Percentiles rank a stretch among this genome's conserved stretches.
phyloP scores from a whole-genome alignment of 2,329 filamentous ascomycete genomes.

The Penicillium sp. region DNA sequence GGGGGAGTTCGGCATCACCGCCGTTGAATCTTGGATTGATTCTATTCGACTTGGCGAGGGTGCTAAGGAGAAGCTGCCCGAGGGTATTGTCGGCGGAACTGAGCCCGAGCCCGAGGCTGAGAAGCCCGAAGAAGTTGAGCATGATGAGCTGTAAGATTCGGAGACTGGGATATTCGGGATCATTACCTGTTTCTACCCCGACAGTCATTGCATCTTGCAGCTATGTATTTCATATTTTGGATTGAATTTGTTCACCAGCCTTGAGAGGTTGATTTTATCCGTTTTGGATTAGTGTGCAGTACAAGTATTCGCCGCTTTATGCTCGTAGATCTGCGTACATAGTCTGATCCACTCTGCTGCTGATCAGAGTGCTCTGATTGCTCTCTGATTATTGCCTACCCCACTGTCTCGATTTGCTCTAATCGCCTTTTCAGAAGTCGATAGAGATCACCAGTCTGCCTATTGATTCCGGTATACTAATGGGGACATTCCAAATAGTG shows the following conservation, averaged over 20 bases:
- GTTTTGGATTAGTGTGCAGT: background rate
- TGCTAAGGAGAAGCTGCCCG: constrained; percentile 71
- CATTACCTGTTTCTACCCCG: background rate
- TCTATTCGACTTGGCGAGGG: constrained; percentile 87
- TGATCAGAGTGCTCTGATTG: no score
- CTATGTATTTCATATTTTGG: background rate
- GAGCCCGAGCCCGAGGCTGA: constrained; percentile 23
- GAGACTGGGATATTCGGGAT: background rate
- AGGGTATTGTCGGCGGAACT: constrained; percentile 52
- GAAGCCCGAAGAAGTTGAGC: constrained; percentile 36
- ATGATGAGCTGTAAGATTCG: constrained; percentile 44
- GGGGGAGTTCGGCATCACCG: constrained; percentile 54
- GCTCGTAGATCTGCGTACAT: no score
- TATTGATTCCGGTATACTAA: no score
- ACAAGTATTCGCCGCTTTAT: background rate
- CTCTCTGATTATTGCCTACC: no score
- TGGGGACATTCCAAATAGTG: no score
- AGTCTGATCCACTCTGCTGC: no score
- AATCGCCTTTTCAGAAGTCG: no score
- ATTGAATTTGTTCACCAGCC: background rate
- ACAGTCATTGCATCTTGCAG: background rate
- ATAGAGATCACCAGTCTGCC: no score
- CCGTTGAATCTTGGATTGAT: constrained; percentile 84
- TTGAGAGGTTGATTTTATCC: background rate
- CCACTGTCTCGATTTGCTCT: no score